phyloP scores from a whole-genome alignment of 176 grass and related monocot species.

The Zea mays region DNA sequence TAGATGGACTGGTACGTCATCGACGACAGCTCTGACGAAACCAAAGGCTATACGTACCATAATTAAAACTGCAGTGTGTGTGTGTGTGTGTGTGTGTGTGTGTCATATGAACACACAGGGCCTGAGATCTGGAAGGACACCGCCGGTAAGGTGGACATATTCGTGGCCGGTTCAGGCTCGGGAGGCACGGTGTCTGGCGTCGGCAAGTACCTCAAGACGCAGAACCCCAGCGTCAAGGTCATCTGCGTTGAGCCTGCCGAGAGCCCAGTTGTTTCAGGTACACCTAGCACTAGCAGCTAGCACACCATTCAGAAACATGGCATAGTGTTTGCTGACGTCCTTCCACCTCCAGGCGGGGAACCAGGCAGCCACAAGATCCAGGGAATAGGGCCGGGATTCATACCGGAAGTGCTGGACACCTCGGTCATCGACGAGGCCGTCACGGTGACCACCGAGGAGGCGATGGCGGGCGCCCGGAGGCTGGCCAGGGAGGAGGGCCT shows the following conservation, averaged over 20 bases:
- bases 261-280: conserved; percentile 71
- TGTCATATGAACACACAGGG: conserved; percentile 4
- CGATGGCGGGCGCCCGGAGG: conserved; percentile 69
- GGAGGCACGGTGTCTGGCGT: conserved; percentile 69
- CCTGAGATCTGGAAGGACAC: conserved; percentile 70
- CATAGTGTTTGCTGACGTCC: not conserved
- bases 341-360: conserved; percentile 49
- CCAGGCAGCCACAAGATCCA: conserved; percentile 81
- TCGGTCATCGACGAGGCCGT: conserved; percentile 65
- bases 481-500: conserved; percentile 78
- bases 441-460: conserved; percentile 60
- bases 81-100: too few species aligned
- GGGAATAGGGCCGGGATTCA: conserved; percentile 68
- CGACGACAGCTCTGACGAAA: not conserved
- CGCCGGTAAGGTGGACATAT: conserved; percentile 57
- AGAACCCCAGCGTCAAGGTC: conserved; percentile 59
- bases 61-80: too few species aligned
- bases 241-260: conserved; percentile 74
- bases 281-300: too few species aligned
- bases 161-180: conserved; percentile 52
- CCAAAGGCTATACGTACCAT: too few species aligned
- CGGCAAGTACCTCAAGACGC: conserved; percentile 72
- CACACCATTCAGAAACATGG: too few species aligned
- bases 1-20: conserved; percentile 52
- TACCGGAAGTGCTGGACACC: conserved; percentile 64